A percentile compares a stretch with the other conserved stretches of the same genome.
Conservation (phyloP, 225 moss, liverwort and hornwort genomes). For the Physcomitrium patens region DNA sequence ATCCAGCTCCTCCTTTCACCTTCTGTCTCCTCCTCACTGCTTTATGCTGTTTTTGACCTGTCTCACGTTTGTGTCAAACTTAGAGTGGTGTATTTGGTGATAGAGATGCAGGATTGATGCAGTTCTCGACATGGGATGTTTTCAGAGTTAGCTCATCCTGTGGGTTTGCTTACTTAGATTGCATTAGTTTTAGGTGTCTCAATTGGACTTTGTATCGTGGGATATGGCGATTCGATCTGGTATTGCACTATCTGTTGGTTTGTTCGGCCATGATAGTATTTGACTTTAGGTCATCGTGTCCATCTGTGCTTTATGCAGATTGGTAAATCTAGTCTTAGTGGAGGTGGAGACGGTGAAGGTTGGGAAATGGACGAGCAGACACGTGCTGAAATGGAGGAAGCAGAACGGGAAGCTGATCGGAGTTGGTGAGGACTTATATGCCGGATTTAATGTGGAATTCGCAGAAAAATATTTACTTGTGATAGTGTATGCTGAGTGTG, state of each 20-base stretch:
- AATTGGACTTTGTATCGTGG: background rate
- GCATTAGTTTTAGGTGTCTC: background rate
- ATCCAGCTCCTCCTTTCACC: background rate
- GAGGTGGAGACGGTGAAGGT: constrained; percentile 51
- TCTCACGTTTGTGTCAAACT: background rate
- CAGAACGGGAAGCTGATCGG: constrained; percentile 87
- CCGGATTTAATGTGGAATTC: background rate
- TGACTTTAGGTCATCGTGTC: constrained; percentile 4
- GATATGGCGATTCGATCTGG: background rate
- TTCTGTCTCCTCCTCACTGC: constrained; percentile 9
- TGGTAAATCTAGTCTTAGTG: constrained; percentile 37
- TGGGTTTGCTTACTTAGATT: constrained; percentile 12
- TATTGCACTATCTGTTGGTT: constrained; percentile 4
- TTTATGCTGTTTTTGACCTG: background rate
- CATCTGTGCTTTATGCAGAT: constrained; percentile 38
- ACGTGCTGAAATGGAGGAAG: constrained; percentile 90
- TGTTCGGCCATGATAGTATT: background rate
- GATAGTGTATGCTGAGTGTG: background rate
- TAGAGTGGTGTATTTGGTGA: background rate
- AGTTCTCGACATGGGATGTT: background rate
- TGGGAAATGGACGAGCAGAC: constrained; percentile 81
- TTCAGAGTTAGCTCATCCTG: constrained; percentile 3
- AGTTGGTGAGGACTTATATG: constrained; percentile 45
- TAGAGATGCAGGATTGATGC: background rate
- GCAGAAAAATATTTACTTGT: background rate